These are phyloP conservation scores for Apiotrichum gamsii DNA, from an alignment of 1,284 basidiomycete genomes.

Conservation along the genomic window DNA sequence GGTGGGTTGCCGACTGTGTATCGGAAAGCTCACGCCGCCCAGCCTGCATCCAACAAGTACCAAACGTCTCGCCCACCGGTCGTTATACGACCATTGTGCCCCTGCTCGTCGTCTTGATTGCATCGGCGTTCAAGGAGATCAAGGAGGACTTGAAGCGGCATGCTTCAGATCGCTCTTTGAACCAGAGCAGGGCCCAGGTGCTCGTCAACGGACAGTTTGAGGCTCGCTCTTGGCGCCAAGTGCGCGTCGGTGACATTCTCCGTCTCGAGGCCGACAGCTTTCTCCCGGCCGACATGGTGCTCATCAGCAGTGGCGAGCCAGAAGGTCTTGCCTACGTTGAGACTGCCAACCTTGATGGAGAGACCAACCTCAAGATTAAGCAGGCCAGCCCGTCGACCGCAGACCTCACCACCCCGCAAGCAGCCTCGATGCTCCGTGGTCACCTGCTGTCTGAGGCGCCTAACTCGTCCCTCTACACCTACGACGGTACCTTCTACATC, in stretches of 20 bases:
- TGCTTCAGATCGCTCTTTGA: slow-evolving; percentile 87
- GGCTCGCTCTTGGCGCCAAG: slow-evolving; percentile 77
- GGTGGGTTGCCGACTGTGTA: too few species aligned
- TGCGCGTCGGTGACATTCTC: slow-evolving; percentile 86
- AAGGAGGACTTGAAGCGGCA: slow-evolving; percentile 98
- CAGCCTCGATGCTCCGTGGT: slow-evolving; percentile 69
- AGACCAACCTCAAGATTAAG: slow-evolving; percentile 99
- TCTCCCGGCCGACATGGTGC: slow-evolving; percentile 89
- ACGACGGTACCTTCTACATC: slow-evolving; percentile 72
- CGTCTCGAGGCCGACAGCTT: slow-evolving; percentile 87
- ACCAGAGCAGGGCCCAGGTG: slow-evolving; percentile 73
- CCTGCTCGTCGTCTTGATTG: slow-evolving; percentile 79
- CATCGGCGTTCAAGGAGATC: slow-evolving; percentile 93
- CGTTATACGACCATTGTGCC: slow-evolving; percentile 92
- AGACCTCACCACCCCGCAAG: slow-evolving; percentile 66
- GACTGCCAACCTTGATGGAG: slow-evolving; percentile 93
- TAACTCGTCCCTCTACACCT: slow-evolving; percentile 96
- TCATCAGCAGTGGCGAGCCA: slow-evolving; percentile 86
- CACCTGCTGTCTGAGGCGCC: slow-evolving; percentile 89
- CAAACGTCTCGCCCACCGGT: slow-evolving; percentile 94
- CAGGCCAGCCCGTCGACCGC: slow-evolving; percentile 83
- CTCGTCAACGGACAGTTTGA: slow-evolving; percentile 63
- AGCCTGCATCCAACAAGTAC: slow-evolving; percentile 95
- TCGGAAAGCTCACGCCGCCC: too few species aligned
- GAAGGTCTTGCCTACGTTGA: slow-evolving; percentile 97